A percentile compares a stretch with the other conserved stretches of the same genome.
phyloP scores from a whole-genome alignment of 2,329 filamentous ascomycete genomes.

The Xylariaceae sp. region DNA sequence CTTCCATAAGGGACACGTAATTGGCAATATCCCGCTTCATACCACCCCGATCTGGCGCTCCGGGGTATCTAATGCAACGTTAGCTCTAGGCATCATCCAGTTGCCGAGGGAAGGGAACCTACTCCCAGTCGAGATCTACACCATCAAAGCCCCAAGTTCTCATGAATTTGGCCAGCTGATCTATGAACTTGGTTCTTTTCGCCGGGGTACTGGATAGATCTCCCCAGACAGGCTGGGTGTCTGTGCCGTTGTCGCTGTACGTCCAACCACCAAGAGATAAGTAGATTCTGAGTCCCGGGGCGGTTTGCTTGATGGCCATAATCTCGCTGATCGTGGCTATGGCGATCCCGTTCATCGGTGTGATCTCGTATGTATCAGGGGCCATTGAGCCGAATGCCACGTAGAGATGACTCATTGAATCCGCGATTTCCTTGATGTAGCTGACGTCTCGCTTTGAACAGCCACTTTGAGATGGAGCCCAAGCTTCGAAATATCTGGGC shows the following conservation, averaged over 20 bases:
- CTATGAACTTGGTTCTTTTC: constrained; percentile 6
- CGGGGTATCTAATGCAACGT: background rate
- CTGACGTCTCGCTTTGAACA: constrained; percentile 5
- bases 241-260: constrained; percentile 7
- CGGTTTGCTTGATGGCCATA: constrained; percentile 30
- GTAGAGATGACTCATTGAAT: constrained; percentile 8
- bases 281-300: constrained; percentile 5
- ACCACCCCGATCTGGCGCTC: constrained; percentile 5
- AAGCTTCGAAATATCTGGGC: constrained; percentile 6
- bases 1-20: constrained; percentile 1
- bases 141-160: constrained; percentile 10
- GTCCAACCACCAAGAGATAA: constrained; percentile 11
- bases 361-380: constrained; percentile 9
- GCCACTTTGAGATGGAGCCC: background rate
- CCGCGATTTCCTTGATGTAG: constrained; percentile 7
- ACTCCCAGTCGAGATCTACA: constrained; percentile 17
- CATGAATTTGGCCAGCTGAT: constrained; percentile 9
- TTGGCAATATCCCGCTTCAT: background rate
- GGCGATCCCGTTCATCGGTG: constrained; percentile 8
- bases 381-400: constrained; percentile 9
- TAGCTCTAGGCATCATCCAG: background rate
- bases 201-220: background rate
- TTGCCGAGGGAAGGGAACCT: background rate
- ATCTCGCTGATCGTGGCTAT: constrained; percentile 7
- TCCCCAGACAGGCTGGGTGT: constrained; percentile 5